Base-by-base conservation (phyloP, 1,139 yeast genomes). In the Schizosaccharomyces versatilis region DNA sequence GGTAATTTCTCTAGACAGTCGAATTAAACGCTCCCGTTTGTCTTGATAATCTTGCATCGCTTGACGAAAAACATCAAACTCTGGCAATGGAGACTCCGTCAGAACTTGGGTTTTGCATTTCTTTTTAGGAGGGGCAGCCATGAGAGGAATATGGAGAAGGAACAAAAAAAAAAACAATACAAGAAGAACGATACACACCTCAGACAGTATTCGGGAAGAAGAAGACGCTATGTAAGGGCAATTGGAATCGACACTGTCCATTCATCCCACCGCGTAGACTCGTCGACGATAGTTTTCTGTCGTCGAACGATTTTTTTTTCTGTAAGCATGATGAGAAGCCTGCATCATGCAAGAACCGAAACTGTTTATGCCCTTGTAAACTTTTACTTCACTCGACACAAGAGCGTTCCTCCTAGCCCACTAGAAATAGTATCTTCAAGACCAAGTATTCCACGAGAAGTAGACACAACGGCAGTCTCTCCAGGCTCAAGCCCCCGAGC, bases 381-480 rank as follows among this genome's bases (percentile, higher is more conserved):
- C 9, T 32, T 56, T 64, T 69, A 81, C 65, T 74, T 77, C 55
- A 84, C 81, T 63, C 97, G 79, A 66, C 94, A 84, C 60, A 88
- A 73, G 32, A 85, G 79, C 70, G 82, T 81, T 48, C 95, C 96
- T 44, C 76, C 78, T 52, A 80, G 65, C 57, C 80, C 77, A 65
- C 76, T 80, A 61, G 77, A 75, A 38, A 93, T 84, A 48, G 96
- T 96, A 62, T 88, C 95, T 62, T 83, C 85, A 56, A 84, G 86
- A 61, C 84, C 72, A 52, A 81, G 72, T 53, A 84, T 77, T 7
- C 74, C 71, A n/a, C 72, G 69, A 6, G 74, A 73, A 55, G 71
- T 71, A 58, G 74, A 72, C 44, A 90, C 75, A 62, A 90, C 79
- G 61, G 88, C 77, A 59, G 84, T 75, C 68, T 90, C 99, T 38